Conservation (phyloP, 2,329 filamentous ascomycete species). For the Trichoderma arundinaceum region DNA sequence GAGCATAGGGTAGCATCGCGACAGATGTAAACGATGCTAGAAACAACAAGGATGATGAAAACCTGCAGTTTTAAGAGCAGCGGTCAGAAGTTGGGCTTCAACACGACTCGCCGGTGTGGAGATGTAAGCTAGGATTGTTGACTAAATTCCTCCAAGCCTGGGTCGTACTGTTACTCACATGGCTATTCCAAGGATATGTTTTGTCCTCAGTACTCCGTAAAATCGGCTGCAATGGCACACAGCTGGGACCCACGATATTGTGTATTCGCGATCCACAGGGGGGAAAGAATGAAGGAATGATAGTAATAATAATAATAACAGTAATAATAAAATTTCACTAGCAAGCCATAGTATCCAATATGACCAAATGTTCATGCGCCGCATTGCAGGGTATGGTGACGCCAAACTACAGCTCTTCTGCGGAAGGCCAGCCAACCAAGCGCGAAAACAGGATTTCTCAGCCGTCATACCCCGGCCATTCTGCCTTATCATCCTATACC, state of each 20-base stretch:
- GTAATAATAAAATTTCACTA: background rate
- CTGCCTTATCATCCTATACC: background rate
- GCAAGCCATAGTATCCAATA: background rate
- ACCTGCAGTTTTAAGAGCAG: constrained; percentile 17
- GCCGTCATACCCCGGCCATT: constrained; percentile 1
- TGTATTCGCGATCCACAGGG: background rate
- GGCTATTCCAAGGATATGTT: background rate
- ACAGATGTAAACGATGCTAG: constrained; percentile 12
- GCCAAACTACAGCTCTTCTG: background rate
- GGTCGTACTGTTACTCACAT: background rate
- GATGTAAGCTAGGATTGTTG: background rate
- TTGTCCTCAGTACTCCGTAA: background rate
- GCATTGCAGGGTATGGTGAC: constrained; percentile 23
- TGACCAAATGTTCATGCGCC: background rate
- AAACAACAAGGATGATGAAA: constrained; percentile 11
- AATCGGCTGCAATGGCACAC: background rate
- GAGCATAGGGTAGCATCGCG: constrained; percentile 27
- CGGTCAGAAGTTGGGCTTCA: constrained; percentile 23
- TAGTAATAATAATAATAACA: background rate
- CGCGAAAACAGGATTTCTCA: constrained; percentile 9
- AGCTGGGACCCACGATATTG: background rate
- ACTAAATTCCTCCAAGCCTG: background rate
- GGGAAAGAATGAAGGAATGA: background rate
- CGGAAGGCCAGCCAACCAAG: background rate
- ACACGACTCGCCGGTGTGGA: constrained; percentile 1